phyloP scores from a whole-genome alignment of 2,329 filamentous ascomycete species.

The Aspergillus novoparasiticus region DNA sequence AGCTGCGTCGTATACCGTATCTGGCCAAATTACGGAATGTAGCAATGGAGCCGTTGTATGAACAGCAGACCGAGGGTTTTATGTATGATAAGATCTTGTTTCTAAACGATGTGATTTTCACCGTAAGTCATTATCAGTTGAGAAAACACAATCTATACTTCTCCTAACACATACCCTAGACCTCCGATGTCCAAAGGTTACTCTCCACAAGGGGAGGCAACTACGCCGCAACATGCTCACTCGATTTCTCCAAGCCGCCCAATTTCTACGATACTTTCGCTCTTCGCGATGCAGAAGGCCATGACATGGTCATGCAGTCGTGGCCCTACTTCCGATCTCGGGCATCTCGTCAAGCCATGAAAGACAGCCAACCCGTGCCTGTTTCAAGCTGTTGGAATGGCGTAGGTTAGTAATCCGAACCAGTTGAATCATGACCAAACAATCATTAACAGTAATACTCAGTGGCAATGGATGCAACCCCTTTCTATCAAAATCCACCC shows the following conservation, averaged over 20 bases:
- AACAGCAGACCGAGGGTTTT: conserved; percentile 54
- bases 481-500: neutral
- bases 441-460: neutral
- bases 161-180: conserved; percentile 24
- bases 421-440: conserved; percentile 13
- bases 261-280: conserved; percentile 76
- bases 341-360: conserved; percentile 56
- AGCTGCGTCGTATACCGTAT: conserved; percentile 69
- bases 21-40: conserved; percentile 66
- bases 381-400: conserved; percentile 69
- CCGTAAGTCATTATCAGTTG: conserved; percentile 26
- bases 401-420: conserved; percentile 47
- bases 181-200: conserved; percentile 57
- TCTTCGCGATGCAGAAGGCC: conserved; percentile 66
- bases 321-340: conserved; percentile 59
- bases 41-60: conserved; percentile 61
- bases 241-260: conserved; percentile 70
- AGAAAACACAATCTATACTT: conserved; percentile 17
- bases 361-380: conserved; percentile 55
- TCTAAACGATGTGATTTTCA: conserved; percentile 53
- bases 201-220: conserved; percentile 60
- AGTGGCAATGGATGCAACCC: conserved; percentile 7
- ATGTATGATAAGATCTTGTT: conserved; percentile 63
- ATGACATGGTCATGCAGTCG: conserved; percentile 63
- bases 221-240: conserved; percentile 70